Percentiles rank a stretch among this genome's conserved stretches.
Conservation (phyloP, 495 filamentous ascomycete species). For the Podospora fimiseda region DNA sequence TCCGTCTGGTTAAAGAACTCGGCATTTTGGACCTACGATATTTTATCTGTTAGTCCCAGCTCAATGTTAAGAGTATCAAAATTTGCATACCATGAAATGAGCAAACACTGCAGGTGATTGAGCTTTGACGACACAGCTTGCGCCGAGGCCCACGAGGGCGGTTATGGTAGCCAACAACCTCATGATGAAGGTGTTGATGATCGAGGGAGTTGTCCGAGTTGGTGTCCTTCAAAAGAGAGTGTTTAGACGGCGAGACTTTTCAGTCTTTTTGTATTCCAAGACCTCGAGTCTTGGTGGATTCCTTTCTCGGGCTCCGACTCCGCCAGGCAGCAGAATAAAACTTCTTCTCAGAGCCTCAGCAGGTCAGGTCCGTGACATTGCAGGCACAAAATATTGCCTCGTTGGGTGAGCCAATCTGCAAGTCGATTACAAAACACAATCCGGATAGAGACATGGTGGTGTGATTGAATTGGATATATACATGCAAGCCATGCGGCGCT, state of each 20-base stretch:
- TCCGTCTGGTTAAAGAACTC: constrained; percentile 24
- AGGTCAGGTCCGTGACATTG: not conserved
- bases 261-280: too few relatives aligned
- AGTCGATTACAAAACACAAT: not conserved
- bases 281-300: too few relatives aligned
- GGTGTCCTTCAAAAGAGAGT: not conserved
- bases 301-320: not conserved
- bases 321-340: not conserved
- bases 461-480: too few relatives aligned
- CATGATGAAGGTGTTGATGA: not conserved
- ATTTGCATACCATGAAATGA: constrained; percentile 25
- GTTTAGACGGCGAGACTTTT: not conserved
- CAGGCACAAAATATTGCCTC: not conserved
- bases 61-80: not conserved
- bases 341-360: not conserved
- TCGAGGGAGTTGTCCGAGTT: not conserved
- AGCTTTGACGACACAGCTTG: not conserved
- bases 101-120: constrained; percentile 16
- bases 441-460: not conserved
- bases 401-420: not conserved
- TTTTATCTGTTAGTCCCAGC: not conserved
- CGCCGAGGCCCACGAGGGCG: not conserved
- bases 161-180: not conserved
- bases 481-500: too few relatives aligned
- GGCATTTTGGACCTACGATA: constrained; percentile 20